Base-by-base conservation (phyloP, 345 rosid genomes). In the Eucalyptus grandis region DNA sequence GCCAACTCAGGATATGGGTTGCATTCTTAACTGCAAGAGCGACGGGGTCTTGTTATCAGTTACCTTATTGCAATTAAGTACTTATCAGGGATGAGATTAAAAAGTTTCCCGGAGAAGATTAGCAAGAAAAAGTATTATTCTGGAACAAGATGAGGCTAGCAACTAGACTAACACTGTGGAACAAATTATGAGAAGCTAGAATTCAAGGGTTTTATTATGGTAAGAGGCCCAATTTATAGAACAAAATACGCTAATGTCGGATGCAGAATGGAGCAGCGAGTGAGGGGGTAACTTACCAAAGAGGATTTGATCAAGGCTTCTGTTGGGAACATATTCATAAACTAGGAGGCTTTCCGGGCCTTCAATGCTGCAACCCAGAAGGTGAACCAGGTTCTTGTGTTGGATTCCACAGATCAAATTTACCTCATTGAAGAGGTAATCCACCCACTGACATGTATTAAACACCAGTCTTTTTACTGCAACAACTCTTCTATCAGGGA, bases 341-440 rank as follows among this genome's bases (percentile, higher is more conserved):
- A 90, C 91, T 46, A 90, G 88, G 82, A 90, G 90, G 60, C 91
- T 90, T 80, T 90, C 90, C 1, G 91, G 91, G 77, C 91, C 91
- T 90, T 90, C 91, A 15, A 90, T 90, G 88, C 91, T 90, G 77
- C 91, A 90, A 31, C 91, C 91, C 49, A 90, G 83, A 21, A 90
- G 91, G 81, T 62, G 27, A 37, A 90, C 91, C 11, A 90, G 90
- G 90, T 90, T 90, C 91, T 90, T 90, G 90, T 90, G 91, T 51
- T 86, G 86, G 87, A 90, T 90, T 88, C 91, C 91, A 15, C 88
- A 69, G 58, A 90, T 88, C 86, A 90, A 49, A 86, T 90, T 87
- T 88, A 90, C 91, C 88, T 90, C 91, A 26, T 90, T 90, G 88
- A 88, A 90, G 91, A 90, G 88, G 54, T 90, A 88, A 46, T 90